Evolutionary conservation across 2,329 filamentous ascomycete genomes (phyloP).

Genomic region (Cryoendolithus antarcticus): DNA sequence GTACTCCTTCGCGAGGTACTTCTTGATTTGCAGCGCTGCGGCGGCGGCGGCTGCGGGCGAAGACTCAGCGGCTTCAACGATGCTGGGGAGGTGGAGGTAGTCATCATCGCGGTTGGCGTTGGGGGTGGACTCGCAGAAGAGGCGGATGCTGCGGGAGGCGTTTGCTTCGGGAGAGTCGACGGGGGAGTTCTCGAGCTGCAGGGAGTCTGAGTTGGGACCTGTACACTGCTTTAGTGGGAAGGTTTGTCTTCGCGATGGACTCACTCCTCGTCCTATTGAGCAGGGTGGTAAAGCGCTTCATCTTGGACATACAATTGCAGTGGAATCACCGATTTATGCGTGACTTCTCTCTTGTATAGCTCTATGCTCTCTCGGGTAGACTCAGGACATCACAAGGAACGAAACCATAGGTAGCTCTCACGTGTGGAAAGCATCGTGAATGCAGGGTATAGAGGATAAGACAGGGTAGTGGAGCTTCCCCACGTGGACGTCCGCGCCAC

Average conservation of each 20-base stretch:
- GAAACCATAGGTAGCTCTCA: too few relatives aligned
- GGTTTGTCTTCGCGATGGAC: too few relatives aligned
- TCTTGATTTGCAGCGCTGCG: slow-evolving; percentile 68
- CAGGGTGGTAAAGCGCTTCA: slow-evolving; percentile 10
- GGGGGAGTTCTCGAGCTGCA: neutral
- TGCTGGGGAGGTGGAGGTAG: slow-evolving; percentile 80
- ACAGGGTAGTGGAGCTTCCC: too few relatives aligned
- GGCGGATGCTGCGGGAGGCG: slow-evolving; percentile 53
- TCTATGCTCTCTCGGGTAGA: too few relatives aligned
- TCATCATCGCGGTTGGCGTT: slow-evolving; percentile 59
- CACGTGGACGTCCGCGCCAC: too few relatives aligned
- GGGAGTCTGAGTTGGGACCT: slow-evolving; percentile 1
- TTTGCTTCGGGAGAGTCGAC: slow-evolving; percentile 52
- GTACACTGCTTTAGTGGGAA: too few relatives aligned
- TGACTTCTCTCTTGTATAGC: too few relatives aligned
- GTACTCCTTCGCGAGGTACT: slow-evolving; percentile 62
- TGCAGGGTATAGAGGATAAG: too few relatives aligned
- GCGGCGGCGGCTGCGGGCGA: slow-evolving; percentile 75
- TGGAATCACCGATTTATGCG: too few relatives aligned
- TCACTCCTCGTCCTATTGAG: slow-evolving; percentile 10
- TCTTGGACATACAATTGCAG: neutral
- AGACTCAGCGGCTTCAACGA: slow-evolving; percentile 90
- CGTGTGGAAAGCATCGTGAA: too few relatives aligned
- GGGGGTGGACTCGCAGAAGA: slow-evolving; percentile 64
- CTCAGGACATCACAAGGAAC: too few relatives aligned